phyloP scores from a whole-genome alignment of 805 yeast genomes.

The Deakozyma indianensis region DNA sequence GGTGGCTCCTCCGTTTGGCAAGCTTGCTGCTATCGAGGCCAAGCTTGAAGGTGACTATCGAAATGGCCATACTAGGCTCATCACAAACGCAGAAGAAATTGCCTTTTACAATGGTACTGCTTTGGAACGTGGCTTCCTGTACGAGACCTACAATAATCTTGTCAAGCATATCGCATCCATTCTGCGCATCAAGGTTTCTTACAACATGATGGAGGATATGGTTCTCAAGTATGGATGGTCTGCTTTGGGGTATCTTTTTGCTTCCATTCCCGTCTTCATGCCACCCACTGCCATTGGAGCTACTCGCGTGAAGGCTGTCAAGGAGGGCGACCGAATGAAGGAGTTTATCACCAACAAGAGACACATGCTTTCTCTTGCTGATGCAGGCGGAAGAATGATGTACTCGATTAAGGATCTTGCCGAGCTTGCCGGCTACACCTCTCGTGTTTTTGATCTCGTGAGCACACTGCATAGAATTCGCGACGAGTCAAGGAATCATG shows the following conservation, averaged over 20 bases:
- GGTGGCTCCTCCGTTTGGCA: slow-evolving; percentile 77
- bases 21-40: slow-evolving; percentile 55
- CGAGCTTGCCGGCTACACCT: slow-evolving; percentile 83
- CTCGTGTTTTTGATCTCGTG: slow-evolving; percentile 63
- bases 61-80: slow-evolving; percentile 71
- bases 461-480: slow-evolving; percentile 75
- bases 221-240: slow-evolving; percentile 88
- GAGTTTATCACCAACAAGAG: slow-evolving; percentile 85
- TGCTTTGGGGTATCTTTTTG: slow-evolving; percentile 83
- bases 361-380: slow-evolving; percentile 79
- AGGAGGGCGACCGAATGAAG: slow-evolving; percentile 44
- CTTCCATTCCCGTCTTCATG: slow-evolving; percentile 75
- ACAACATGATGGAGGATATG: slow-evolving; percentile 70
- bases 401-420: slow-evolving; percentile 85
- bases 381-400: slow-evolving; percentile 90
- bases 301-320: slow-evolving; percentile 7
- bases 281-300: slow-evolving; percentile 22
- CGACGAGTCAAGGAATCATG: slow-evolving; percentile 37
- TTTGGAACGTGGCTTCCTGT: slow-evolving; percentile 58
- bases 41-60: slow-evolving; percentile 80
- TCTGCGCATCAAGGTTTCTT: slow-evolving; percentile 45
- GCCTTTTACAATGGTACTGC: slow-evolving; percentile 84
- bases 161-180: slow-evolving; percentile 39
- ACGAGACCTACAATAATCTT: slow-evolving; percentile 41
- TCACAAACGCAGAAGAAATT: slow-evolving; percentile 83